A percentile compares a stretch with the other conserved stretches of the same genome.
Evolutionary conservation across 495 filamentous ascomycete species (phyloP).

Genomic region (Sporormia fimetaria): DNA sequence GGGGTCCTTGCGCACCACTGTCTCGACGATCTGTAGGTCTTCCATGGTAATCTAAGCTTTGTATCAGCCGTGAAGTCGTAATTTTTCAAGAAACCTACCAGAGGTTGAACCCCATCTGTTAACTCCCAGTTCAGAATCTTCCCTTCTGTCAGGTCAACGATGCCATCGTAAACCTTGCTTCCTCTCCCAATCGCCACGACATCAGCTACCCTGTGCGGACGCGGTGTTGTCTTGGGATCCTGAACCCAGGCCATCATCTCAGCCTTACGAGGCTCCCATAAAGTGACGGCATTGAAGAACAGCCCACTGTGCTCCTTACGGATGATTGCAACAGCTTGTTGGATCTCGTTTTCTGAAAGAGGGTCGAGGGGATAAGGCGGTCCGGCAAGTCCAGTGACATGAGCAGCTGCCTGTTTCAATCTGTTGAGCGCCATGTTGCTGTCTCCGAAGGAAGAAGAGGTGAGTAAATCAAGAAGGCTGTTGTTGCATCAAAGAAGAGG

Average conservation of each 20-base stretch:
- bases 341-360: conserved; percentile 66
- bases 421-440: conserved; percentile 53
- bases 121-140: conserved; percentile 67
- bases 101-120: conserved; percentile 70
- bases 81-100: conserved; percentile 39
- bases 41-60: conserved; percentile 77
- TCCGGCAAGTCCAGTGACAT: conserved; percentile 45
- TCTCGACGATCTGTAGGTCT: conserved; percentile 80
- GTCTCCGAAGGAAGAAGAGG: background rate
- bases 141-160: conserved; percentile 62
- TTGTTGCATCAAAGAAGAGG: conserved; percentile 2
- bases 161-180: conserved; percentile 72
- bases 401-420: conserved; percentile 55
- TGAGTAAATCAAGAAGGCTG: background rate
- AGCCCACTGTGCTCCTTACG: conserved; percentile 59
- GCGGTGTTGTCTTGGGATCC: conserved; percentile 46
- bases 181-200: conserved; percentile 75
- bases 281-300: conserved; percentile 80
- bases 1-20: conserved; percentile 63
- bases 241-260: conserved; percentile 78
- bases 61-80: background rate
- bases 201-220: conserved; percentile 67
- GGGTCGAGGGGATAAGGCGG: conserved; percentile 78
- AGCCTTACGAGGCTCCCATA: conserved; percentile 77
- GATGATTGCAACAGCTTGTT: conserved; percentile 56